phyloP scores from a whole-genome alignment of 1,284 basidiomycete genomes.

The Boletellus deceptivus region DNA sequence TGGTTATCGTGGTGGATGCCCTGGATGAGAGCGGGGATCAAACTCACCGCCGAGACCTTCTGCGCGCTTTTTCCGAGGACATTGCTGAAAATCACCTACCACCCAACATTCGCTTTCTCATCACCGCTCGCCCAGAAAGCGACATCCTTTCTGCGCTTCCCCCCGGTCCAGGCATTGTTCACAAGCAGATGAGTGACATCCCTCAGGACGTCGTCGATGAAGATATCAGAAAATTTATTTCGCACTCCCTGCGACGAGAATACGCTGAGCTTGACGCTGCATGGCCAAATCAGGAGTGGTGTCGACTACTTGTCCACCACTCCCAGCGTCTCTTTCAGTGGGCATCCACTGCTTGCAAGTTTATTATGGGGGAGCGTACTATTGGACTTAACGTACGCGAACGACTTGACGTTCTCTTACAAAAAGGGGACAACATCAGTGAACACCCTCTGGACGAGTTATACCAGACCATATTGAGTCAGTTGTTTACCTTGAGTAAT shows the following conservation, averaged over 20 bases:
- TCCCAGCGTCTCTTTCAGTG: no score
- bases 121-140: constrained; percentile 20
- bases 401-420: no score
- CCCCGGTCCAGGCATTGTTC: constrained; percentile 5
- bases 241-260: constrained; percentile 10
- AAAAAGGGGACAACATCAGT: no score
- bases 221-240: constrained; percentile 19
- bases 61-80: constrained; percentile 10
- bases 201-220: constrained; percentile 11
- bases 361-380: no score
- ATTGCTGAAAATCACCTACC: constrained; percentile 12
- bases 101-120: constrained; percentile 18
- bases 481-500: no score
- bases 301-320: no score
- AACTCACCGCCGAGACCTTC: constrained; percentile 9
- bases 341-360: no score
- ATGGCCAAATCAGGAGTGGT: constrained; percentile 14
- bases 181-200: constrained; percentile 16
- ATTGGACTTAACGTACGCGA: no score
- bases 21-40: constrained; percentile 25
- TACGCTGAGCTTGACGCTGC: constrained; percentile 11
- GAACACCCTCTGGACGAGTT: no score
- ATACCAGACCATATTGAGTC: no score
- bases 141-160: constrained; percentile 18
- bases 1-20: constrained; percentile 20